These are phyloP conservation scores for Lentinula edodes DNA, from an alignment of 768 basidiomycete genomes.

Conservation along the genomic window DNA sequence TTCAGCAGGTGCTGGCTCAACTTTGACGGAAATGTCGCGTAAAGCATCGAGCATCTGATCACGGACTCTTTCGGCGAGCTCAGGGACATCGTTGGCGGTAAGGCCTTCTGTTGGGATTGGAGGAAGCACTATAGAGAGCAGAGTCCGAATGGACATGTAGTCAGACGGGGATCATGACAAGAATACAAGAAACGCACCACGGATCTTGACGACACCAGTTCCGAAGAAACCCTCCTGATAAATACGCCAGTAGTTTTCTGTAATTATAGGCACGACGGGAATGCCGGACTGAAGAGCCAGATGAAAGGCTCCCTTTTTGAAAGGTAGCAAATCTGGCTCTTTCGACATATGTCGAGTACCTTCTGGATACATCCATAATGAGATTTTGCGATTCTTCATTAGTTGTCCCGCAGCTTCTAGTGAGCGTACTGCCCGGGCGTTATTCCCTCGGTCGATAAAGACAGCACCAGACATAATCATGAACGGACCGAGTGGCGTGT, in stretches of 20 bases:
- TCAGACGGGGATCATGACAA: slow-evolving; percentile 1
- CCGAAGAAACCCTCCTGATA: slow-evolving; percentile 79
- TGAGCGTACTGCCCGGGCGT: slow-evolving; percentile 64
- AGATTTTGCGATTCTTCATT: slow-evolving; percentile 67
- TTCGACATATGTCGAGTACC: slow-evolving; percentile 80
- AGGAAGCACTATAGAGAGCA: slow-evolving; percentile 65
- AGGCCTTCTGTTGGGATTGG: slow-evolving; percentile 75
- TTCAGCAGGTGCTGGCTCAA: slow-evolving; percentile 14
- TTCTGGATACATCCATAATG: slow-evolving; percentile 95
- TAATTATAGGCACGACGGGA: slow-evolving; percentile 87
- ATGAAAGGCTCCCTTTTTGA: slow-evolving; percentile 99
- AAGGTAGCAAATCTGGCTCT: slow-evolving; percentile 65
- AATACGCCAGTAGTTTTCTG: slow-evolving; percentile 88
- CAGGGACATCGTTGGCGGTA: slow-evolving; percentile 61
- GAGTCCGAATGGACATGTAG: not conserved
- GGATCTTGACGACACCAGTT: slow-evolving; percentile 70
- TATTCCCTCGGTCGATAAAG: slow-evolving; percentile 87
- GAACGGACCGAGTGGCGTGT: slow-evolving; percentile 85
- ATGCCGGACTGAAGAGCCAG: slow-evolving; percentile 87
- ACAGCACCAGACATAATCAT: slow-evolving; percentile 87
- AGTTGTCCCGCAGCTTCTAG: slow-evolving; percentile 70
- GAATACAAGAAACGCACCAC: slow-evolving; percentile 47
- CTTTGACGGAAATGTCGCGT: slow-evolving; percentile 65
- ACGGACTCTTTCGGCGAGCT: slow-evolving; percentile 62
- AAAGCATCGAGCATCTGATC: slow-evolving; percentile 77